Base-by-base conservation (phyloP, 2,329 filamentous ascomycete species). In the Colletotrichum gloeosporioides region DNA sequence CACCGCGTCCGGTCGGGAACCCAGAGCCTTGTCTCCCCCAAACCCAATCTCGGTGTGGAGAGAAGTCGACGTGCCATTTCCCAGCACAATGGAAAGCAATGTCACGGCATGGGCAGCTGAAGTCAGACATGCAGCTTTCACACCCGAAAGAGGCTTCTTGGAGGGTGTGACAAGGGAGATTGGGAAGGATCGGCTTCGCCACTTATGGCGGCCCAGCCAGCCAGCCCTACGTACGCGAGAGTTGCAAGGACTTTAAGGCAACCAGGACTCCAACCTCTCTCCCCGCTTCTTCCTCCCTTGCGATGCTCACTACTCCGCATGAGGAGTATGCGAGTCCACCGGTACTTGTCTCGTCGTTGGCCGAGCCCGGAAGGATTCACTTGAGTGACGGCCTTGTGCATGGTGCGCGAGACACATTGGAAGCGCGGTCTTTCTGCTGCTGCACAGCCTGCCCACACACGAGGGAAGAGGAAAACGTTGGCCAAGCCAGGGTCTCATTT, bases 301-400 rank as follows among this genome's bases (percentile, higher is more conserved):
- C 31, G 16, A 12, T 53, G 3, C 44, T 53, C 44, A 22, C 18
- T 59, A 66, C 31, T 25, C 59, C 49, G 59, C 18, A 55, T 69
- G 16, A 25, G 71, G 70, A 8, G 73, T 65, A 34, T 39, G n/a
- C 59, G 27, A 62, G 74, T 74, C n/a, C 8, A 32, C 1, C 15
- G 32, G 70, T 73, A 69, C 27, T 34, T 15, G 13, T 8, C 27
- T 31, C 10, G 34, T 64, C 34, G 34, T 29, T 27, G 65, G 32
- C 39, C n/a, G 71, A 65, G 69, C 44, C 65, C 16, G 59, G 27
- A 69, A 55, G 65, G 74, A 76, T 69, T 53, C n/a, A 34, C 18
- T 53, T 53, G 25, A 31, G 32, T 76, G 71, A 69, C 59, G 74
- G 10, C 10, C 49, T 31, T 8, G 15, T 76, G 74, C 65, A 76